Conservation (phyloP, 1,284 basidiomycete species). For the Ustilago hordei region DNA sequence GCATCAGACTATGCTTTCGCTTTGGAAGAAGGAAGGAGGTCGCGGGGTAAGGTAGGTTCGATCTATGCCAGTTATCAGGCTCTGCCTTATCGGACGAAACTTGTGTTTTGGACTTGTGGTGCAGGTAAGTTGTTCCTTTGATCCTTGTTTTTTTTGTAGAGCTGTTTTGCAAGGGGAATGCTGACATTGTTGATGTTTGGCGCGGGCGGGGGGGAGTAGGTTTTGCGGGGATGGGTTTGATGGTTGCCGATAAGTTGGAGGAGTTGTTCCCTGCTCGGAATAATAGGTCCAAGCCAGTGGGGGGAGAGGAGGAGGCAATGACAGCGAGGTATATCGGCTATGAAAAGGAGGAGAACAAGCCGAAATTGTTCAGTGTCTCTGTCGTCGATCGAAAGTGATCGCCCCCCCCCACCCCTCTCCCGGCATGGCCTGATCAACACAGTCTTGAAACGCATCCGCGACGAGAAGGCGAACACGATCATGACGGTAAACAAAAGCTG, state of each 20-base stretch:
- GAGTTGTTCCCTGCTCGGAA: constrained; percentile 45
- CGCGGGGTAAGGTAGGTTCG: constrained; percentile 23
- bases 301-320: background rate
- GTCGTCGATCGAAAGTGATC: constrained; percentile 37
- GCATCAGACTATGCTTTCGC: background rate
- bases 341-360: constrained; percentile 4
- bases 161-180: background rate
- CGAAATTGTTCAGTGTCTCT: constrained; percentile 31
- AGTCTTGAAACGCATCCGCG: background rate
- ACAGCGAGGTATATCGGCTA: constrained; percentile 23
- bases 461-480: no score
- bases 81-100: constrained; percentile 37
- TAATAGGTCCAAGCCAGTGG: constrained; percentile 9
- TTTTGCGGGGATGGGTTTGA: constrained; percentile 27
- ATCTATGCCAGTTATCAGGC: constrained; percentile 16
- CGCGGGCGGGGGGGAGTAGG: background rate
- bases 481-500: background rate
- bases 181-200: background rate
- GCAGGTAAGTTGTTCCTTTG: constrained; percentile 22
- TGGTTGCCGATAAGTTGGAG: constrained; percentile 43
- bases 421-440: background rate
- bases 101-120: constrained; percentile 39
- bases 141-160: background rate
- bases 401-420: background rate
- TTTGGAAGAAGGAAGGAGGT: background rate